Evolutionary conservation across 1,284 basidiomycete genomes (phyloP), one percentile per base, ranked within the genome.

Genomic region (Athelia psychrophila): DNA sequence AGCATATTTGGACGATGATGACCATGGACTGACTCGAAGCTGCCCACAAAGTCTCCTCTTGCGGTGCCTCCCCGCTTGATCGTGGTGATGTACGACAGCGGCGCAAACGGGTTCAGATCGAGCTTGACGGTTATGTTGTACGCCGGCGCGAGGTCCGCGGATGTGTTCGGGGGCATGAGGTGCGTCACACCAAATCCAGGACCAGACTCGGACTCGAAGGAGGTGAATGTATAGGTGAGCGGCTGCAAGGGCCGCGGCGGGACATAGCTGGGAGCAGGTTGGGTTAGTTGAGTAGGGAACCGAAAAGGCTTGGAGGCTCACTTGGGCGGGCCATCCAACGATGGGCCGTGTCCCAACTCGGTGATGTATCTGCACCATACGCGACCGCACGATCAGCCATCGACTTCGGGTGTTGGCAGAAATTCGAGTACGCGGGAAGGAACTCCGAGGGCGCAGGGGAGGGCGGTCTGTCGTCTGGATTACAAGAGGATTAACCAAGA

Each of bases 71-170:
- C 65, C 19, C 72, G 59, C 40, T 66, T 61, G 6, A 78, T 62
- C 12, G 64, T 67, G 1, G 74, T 77, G 8, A 72, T 59, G 52
- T 75, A 76, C 2, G 73, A 76, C 2, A 77, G 58, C 8, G 75
- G 75, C 1, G 73, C 60, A 49, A 76, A 73, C 2, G 75, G 76
- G 53, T 75, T 70, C 22, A 77, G 61, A 52, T 77, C 74, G 33
- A 78, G 64, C 3, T 64, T 58, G 2, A 74, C 73, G 9, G 68
- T 62, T 44, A 79, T 71, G 36, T 69, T 67, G 51, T 77, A 77
- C 6, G 73, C 50, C 1, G 74, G 71, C 6, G 60, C 49, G 27
- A 64, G 55, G 35, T 61, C 58, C 47, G 56, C 36, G 9, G 51
- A 47, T 18, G 53, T 19, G 6, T 42, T 6, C 40, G 71, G 70